Evolutionary conservation across 345 rosid species (phyloP).

Genomic region (Aquilaria malaccensis): DNA sequence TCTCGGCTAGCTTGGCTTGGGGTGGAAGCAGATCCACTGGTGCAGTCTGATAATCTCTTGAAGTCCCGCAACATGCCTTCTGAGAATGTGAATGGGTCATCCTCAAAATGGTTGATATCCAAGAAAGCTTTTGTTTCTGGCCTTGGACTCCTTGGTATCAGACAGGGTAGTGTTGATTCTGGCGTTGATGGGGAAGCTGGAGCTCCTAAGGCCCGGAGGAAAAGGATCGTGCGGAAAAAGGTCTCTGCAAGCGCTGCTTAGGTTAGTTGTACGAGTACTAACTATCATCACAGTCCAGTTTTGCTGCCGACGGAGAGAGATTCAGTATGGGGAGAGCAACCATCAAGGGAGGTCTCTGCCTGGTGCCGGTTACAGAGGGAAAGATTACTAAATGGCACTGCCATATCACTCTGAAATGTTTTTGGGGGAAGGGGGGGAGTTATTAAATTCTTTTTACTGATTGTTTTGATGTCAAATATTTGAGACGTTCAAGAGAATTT

Average conservation of each 20-base stretch:
- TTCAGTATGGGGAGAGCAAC: background rate
- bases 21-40: conserved; percentile 77
- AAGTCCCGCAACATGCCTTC: conserved; percentile 62
- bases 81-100: conserved; percentile 32
- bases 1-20: conserved; percentile 86
- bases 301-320: conserved; percentile 11
- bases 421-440: background rate
- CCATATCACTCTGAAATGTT: conserved; percentile 2
- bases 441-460: conserved; percentile 1
- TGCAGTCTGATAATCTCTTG: conserved; percentile 58
- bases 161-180: conserved; percentile 40
- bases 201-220: conserved; percentile 62
- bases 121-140: conserved; percentile 73
- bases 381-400: conserved; percentile 1
- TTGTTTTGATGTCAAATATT: conserved; percentile 7
- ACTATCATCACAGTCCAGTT: conserved; percentile 12
- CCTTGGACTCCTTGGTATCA: conserved; percentile 70
- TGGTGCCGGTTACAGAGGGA: background rate
- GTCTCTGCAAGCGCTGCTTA: conserved; percentile 38
- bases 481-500: background rate
- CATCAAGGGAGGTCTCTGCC: background rate
- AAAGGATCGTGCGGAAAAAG: conserved; percentile 82
- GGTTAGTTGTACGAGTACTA: background rate
- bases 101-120: conserved; percentile 79
- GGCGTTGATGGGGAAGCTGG: conserved; percentile 30